Evolutionary conservation across 2,329 filamentous ascomycete species (phyloP), one percentile per base, ranked within the genome.

Genomic region (Nigrospora sphaerica): DNA sequence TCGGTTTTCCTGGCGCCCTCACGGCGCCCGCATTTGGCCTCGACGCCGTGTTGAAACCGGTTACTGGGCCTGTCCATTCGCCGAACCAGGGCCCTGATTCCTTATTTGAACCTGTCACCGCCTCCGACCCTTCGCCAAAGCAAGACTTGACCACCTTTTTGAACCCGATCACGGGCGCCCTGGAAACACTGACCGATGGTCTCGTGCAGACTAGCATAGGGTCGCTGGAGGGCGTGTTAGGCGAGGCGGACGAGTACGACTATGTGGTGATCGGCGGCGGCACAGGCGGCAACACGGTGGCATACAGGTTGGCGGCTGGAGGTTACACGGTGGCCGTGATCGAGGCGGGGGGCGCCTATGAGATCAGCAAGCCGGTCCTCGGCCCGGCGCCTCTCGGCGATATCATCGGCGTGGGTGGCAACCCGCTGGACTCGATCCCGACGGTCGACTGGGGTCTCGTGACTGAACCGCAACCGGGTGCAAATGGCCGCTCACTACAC

Each of bases 291-390:
- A 59, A 64, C 33, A 57, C 60, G 0, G 45, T 69, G 2, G 67
- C 60, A 2, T 54, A 54, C n/a, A 58, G 67, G 3, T 57, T 70
- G 0, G 46, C 49, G 31, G 52, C 54, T 43, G 48, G 56, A n/a
- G 56, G 53, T 3, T 31, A 37, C 46, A 51, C 55, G 7, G 65
- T 70, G 6, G 66, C 64, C 17, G 60, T 70, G 6, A 54, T 70
- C 36, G 67, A 70, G 51, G 66, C 65, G 3, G 67, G 67, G 3
- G 45, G 44, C 7, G 63, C 63, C 32, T 60, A 64, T 45, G 61
- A 70, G 50, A 48, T 65, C 48, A 48, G 28, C 32, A 47, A 51
- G 19, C 48, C 54, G 6, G 10, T 56, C 1, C 28, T 56, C 7
- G 47, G 45, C 44, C n/a, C 46, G 12, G 45, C 48, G 16, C 53